These are phyloP conservation scores for Beauveria sp. DNA, from an alignment of 2,329 filamentous ascomycete species.

Conservation along the genomic window DNA sequence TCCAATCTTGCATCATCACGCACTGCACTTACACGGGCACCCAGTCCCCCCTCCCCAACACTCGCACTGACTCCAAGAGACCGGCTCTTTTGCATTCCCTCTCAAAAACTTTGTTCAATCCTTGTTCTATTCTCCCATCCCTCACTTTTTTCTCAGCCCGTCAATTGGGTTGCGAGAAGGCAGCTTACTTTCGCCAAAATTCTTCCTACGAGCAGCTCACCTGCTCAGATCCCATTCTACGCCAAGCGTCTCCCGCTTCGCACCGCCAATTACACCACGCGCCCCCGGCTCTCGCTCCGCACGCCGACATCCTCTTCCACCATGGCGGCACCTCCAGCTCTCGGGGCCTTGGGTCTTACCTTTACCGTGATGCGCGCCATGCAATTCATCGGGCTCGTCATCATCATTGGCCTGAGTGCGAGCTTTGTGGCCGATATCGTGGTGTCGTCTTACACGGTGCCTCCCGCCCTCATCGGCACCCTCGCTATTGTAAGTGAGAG, in stretches of 20 bases:
- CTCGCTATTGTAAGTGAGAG: constrained; percentile 63
- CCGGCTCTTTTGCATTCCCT: neutral
- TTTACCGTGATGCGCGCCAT: constrained; percentile 68
- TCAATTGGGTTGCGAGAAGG: neutral
- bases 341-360: constrained; percentile 68
- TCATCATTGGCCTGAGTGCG: constrained; percentile 71
- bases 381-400: constrained; percentile 63
- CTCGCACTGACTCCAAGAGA: neutral
- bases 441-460: constrained; percentile 54
- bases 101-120: constrained; percentile 1
- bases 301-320: constrained; percentile 26
- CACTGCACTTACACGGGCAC: neutral
- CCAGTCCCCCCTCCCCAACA: neutral
- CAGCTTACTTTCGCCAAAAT: constrained; percentile 21
- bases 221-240: constrained; percentile 31
- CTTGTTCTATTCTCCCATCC: neutral
- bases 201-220: constrained; percentile 23
- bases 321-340: constrained; percentile 42
- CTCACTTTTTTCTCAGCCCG: neutral
- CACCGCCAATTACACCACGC: constrained; percentile 29
- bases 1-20: neutral
- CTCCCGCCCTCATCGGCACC: constrained; percentile 68
- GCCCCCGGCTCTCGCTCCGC: constrained; percentile 36
- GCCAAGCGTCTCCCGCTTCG: constrained; percentile 34
- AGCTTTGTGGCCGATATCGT: constrained; percentile 79